Base-by-base conservation (phyloP, 2,329 filamentous ascomycete genomes). In the Ascochyta koolunga region DNA sequence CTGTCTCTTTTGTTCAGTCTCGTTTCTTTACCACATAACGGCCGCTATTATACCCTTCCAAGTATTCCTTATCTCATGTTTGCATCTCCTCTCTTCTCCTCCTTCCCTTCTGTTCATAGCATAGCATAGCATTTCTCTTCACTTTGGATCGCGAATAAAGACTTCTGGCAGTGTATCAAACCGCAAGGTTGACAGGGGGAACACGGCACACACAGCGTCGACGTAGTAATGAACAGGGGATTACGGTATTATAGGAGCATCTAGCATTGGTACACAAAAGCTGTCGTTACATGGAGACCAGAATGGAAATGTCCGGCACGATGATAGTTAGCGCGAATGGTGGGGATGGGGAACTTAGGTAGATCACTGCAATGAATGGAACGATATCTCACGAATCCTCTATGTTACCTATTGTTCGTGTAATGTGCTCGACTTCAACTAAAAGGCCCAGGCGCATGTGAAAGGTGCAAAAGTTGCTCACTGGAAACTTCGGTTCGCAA, bases 21-120 rank as follows among this genome's bases (percentile, higher is more conserved):
- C 49, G 16, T 54, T 45, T 46, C 41, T 22, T 56, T 40, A 40
- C 42, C 49, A 59, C 42, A 56, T 66, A 56, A 66, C 60, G 65
- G 62, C 59, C 49, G 54, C 46, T 57, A 65, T 65, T 68, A 70
- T 70, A 69, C 67, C 67, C 67, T 69, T 66, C 54, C 43, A 43
- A 50, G 46, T 48, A 62, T 58, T 47, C 46, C 51, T 53, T 64
- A 49, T 45, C 42, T 22, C 32, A 33, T 36, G 33, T 50, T 42
- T 31, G 41, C 42, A 48, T 53, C 32, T 58, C 45, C 36, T 55
- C 56, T 56, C 44, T 45, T 58, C 29, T 35, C 41, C n/a, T 10
- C 24, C 10, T 8, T 27, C 25, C 9, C 25, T 27, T 11, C 7
- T 29, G 27, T 29, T 29, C 27, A 29, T 22, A 16, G 27, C 25